Base-by-base conservation (phyloP, 768 basidiomycete species). In the Tricholoma flavovirens region DNA sequence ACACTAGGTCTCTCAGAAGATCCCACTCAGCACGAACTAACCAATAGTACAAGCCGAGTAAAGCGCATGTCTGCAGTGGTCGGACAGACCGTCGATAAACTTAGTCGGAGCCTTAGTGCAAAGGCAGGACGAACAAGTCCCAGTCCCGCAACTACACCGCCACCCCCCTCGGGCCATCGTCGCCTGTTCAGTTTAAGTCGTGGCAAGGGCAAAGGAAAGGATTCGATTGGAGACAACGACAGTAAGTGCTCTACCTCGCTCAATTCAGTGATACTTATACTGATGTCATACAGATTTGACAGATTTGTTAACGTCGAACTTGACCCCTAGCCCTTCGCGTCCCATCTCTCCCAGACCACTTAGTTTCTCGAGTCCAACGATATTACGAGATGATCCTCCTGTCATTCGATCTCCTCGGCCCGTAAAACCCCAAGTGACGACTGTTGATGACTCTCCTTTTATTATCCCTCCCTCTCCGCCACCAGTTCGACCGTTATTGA, bases 391-490 rank as follows among this genome's bases (percentile, higher is more conserved):
- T 57, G 83, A 84, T 46, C 82, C 81, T 14, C 82, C 83, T 51
- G 53, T 56, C 35, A 35, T 60, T 30, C n/a, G 67, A 6, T 67
- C 71, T 30, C 64, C 62, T 12, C 54, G 49, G 33, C 59, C 58
- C 6, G 49, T 49, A 1, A 59, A 56, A 24, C 50, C 58, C 17
- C 42, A 49, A 19, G 48, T 46, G 48, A 24, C 56, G 21, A 59
- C 64, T 8, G 64, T 62, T 38, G 73, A 76, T 49, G 76, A 78
- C 54, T 77, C 75, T 42, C 77, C 77, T 4, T 90, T 92, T 64
- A 87, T 91, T 56, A 77, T 78, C 5, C 89, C 90, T 32, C 86
- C 80, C 12, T 90, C 88, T 10, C 88, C 90, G 3, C 77, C 46
- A 8, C 46, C 79, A 14, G 67, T 73, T 33, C 75, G 81, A 22